These are phyloP conservation scores for Lachancea lanzarotensis DNA, from an alignment of 805 yeast species.

Conservation along the genomic window DNA sequence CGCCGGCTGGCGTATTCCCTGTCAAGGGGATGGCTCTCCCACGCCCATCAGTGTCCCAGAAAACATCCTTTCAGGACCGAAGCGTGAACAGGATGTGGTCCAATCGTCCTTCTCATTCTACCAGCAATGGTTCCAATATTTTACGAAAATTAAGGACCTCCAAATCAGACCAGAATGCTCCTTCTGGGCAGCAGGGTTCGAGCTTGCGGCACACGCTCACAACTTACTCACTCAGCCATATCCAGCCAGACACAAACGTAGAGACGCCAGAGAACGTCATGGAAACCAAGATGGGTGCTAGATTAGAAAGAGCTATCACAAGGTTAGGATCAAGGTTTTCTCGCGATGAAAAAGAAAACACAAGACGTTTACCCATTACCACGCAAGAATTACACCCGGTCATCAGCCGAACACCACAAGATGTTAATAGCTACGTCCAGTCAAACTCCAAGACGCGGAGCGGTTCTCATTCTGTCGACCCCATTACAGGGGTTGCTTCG, in stretches of 20 bases:
- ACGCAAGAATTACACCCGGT: constrained; percentile 24
- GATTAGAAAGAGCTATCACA: constrained; percentile 30
- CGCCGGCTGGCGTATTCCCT: constrained; percentile 77
- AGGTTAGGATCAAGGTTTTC: constrained; percentile 12
- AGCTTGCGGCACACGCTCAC: background rate
- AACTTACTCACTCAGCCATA: background rate
- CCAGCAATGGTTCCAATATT: background rate
- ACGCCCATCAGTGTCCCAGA: constrained; percentile 16
- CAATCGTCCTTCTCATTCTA: background rate
- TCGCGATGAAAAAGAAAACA: constrained; percentile 1
- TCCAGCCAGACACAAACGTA: background rate
- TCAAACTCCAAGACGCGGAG: too few species aligned
- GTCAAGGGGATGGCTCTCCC: constrained; percentile 74
- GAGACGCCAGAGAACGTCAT: constrained; percentile 1
- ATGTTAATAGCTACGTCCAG: background rate
- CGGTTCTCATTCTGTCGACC: too few species aligned
- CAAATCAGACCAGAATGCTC: background rate
- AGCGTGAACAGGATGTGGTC: background rate
- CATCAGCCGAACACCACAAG: background rate
- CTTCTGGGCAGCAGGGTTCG: background rate
- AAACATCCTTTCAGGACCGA: background rate
- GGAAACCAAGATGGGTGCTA: constrained; percentile 32
- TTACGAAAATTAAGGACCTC: background rate
- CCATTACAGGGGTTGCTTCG: too few species aligned
- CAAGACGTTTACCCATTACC: constrained; percentile 16